A percentile compares a stretch with the other conserved stretches of the same genome.
These are phyloP conservation scores for Mortierella sp. DNA, from an alignment of 371 early-diverging fungal species.

Conservation along the genomic window DNA sequence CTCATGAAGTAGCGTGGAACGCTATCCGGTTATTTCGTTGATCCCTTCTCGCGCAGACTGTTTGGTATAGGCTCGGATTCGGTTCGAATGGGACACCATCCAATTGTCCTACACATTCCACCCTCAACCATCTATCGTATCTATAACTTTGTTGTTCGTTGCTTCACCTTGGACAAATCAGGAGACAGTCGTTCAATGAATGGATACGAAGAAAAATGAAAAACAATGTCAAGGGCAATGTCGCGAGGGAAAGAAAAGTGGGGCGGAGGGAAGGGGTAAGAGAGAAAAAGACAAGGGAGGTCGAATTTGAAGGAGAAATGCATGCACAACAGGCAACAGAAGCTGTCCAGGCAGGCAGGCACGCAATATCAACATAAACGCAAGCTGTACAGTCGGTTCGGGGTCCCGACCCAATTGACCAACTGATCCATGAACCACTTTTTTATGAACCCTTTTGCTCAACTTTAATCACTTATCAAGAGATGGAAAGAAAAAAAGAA, in stretches of 20 bases:
- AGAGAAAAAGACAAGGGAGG: neutral
- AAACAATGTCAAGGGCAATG: neutral
- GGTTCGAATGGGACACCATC: neutral
- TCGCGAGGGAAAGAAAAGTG: neutral
- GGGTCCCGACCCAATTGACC: neutral
- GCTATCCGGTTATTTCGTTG: no score
- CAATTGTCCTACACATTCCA: neutral
- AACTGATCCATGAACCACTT: neutral
- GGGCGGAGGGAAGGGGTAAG: neutral
- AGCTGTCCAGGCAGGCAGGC: neutral
- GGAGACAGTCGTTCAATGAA: no score
- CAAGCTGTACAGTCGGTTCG: neutral
- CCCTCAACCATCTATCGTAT: slow-evolving; percentile 2
- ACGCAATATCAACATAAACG: neutral
- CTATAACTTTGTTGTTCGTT: neutral
- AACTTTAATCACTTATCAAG: no score
- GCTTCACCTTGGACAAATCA: no score
- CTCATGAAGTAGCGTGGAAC: no score
- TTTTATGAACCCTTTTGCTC: no score
- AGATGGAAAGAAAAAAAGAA: no score
- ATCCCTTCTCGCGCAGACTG: slow-evolving; percentile 5
- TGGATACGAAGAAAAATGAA: neutral
- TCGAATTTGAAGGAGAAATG: neutral
- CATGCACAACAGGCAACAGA: neutral
- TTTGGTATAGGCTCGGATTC: neutral